Base-by-base conservation (phyloP, 2,329 filamentous ascomycete species). In the Penicillium sp. region DNA sequence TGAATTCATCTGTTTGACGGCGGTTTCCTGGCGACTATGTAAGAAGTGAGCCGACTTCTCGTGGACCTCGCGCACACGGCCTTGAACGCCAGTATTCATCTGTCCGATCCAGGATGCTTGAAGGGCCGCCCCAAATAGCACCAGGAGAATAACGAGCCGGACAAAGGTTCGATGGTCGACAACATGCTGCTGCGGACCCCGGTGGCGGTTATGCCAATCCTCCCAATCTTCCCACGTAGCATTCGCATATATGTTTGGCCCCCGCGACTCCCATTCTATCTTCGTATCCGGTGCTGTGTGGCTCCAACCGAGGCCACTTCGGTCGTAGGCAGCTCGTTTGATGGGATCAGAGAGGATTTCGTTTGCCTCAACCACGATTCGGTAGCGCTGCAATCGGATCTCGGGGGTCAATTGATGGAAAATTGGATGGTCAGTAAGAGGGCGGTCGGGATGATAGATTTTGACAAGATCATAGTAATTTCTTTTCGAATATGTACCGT, bases 211-310 rank as follows among this genome's bases (percentile, higher is more conserved):
- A 60, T 88, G 80, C 84, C 87, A 95, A 37, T 78, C 79, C 73
- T 95, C 89, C 91, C 91, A 96, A 68, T 99, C 93, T 67, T 99
- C 93, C 93, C 93, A 99, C 0, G 93, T 97, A 0, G 89, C 93
- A 67, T 97, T 97, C 59, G 75, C 68, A 62, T 76, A 80, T 41
- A 84, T 80, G 3, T 50, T 55, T 67, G 65, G 76, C 49, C 62
- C 73, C 61, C 63, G 59, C 1, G 60, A 46, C 3, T 55, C 47
- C 92, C 92, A 97, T 0, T 90, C 96, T 1, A 89, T 91, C 66
- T 96, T 97, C 61, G 75, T 68, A 60, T 75, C 80, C 38, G 83
- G 80, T 33, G 37, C 37, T 67, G 64, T 76, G 55, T 77, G 77
- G 45, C 75, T 74, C 93, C 93, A 99, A 44, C 93, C 93, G 7